Conservation (phyloP, 2,329 filamentous ascomycete genomes). For the Geoglossum cookeanum region DNA sequence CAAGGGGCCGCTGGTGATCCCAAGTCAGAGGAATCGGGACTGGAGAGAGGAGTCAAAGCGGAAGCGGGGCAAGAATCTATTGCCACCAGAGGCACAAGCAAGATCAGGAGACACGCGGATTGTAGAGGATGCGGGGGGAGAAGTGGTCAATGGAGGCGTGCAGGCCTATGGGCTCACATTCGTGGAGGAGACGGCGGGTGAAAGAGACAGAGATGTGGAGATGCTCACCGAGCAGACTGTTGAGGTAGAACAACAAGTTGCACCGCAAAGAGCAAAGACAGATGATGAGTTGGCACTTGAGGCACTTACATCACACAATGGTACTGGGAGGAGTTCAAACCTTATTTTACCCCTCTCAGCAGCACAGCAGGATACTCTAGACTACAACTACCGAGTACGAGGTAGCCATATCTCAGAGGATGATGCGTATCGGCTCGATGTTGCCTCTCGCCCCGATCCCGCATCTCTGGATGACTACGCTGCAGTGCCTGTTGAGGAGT, state of each 20-base stretch:
- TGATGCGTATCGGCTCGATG: conserved; percentile 51
- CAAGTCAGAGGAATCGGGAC: conserved; percentile 38
- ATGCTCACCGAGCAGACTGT: conserved; percentile 44
- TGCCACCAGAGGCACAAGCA: conserved; percentile 35
- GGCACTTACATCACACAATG: conserved; percentile 18
- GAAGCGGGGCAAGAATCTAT: conserved; percentile 33
- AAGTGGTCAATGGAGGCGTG: conserved; percentile 32
- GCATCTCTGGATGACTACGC: conserved; percentile 72
- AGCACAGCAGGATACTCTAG: background rate
- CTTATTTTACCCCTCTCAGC: conserved; percentile 20
- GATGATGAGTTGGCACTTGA: conserved; percentile 22
- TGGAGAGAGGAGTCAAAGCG: conserved; percentile 36
- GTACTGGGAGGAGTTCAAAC: conserved; percentile 18
- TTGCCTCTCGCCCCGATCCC: conserved; percentile 51
- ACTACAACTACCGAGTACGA: background rate
- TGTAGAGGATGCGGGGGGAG: conserved; percentile 18
- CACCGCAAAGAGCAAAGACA: conserved; percentile 26
- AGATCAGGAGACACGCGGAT: conserved; percentile 22
- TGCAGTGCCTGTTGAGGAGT: conserved; percentile 81
- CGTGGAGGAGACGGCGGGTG: conserved; percentile 16
- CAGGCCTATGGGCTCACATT: conserved; percentile 35
- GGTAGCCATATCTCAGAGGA: conserved; percentile 26
- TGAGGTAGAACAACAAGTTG: conserved; percentile 32
- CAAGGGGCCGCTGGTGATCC: conserved; percentile 35
- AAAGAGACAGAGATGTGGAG: conserved; percentile 34